Percentiles rank a stretch among this genome's conserved stretches.
Evolutionary conservation across 208 protist genomes (phyloP).

Genomic region (Trypanosoma rangeli): DNA sequence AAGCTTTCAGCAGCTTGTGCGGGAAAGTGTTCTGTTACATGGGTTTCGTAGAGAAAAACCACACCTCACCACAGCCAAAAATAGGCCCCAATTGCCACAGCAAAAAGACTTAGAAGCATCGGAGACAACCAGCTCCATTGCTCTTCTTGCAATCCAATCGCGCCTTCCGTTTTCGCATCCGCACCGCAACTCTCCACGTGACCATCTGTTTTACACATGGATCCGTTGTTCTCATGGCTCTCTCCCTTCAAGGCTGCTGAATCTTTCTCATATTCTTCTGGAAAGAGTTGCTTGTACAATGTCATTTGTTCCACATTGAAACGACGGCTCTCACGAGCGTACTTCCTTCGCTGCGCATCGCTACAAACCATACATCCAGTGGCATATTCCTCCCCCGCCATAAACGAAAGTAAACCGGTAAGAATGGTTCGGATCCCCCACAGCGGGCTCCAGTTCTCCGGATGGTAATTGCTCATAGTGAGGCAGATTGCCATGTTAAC

Average conservation of each 20-base stretch:
- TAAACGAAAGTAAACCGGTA: conserved; percentile 84
- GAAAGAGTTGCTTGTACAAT: conserved; percentile 8
- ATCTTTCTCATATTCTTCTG: conserved; percentile 4
- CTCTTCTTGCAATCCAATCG: not conserved
- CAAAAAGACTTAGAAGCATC: not conserved
- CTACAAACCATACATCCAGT: conserved; percentile 40
- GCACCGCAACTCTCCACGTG: not conserved
- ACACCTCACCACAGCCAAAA: not conserved
- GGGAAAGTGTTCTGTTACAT: not conserved
- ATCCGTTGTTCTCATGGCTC: not conserved
- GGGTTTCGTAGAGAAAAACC: not conserved
- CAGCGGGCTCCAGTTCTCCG: conserved; percentile 86
- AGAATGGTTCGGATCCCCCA: conserved; percentile 84
- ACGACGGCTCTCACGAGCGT: conserved; percentile 37
- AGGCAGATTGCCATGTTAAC: conserved; percentile 69
- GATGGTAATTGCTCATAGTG: conserved; percentile 87
- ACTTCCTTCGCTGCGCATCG: conserved; percentile 32
- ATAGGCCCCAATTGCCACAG: not conserved
- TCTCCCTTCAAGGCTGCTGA: not conserved
- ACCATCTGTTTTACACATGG: not conserved
- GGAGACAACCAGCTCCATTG: not conserved
- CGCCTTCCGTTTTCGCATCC: not conserved
- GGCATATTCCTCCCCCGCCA: conserved; percentile 53
- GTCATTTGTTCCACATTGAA: conserved; percentile 17
- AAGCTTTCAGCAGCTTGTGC: not conserved